Base-by-base conservation (phyloP, 768 basidiomycete species). In the Termitomyces sp. region DNA sequence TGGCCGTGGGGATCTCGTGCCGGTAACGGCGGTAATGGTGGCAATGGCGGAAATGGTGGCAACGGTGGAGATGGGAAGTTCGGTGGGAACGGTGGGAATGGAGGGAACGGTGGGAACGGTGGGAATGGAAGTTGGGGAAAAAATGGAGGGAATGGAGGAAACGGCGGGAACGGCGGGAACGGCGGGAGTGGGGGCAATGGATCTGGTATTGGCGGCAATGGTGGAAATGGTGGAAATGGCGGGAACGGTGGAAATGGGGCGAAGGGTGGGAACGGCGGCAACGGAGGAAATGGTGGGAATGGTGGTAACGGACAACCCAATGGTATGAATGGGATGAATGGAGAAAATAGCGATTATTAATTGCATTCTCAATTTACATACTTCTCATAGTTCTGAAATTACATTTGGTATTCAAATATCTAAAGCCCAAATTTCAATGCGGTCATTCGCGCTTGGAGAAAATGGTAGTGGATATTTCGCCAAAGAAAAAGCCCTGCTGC, bases 241-340 rank as follows among this genome's bases (percentile, higher is more conserved):
- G 50, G 50, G 0, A 41, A 52, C 9, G 50, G 50, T 2, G 50
- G 39, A 5, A 41, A 52, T 4, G 50, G 37, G 8, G 50, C 6
- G 8, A 1, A 51, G 3, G 50, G 50, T 5, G 39, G 35, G 16
- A 52, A 27, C 6, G 50, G 50, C 16, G 39, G 35, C 6, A 52
- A 27, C 8, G 50, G 50, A 3, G 50, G 39, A 9, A 52, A 27
- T 16, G 39, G 50, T n/a, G 39, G 50, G 5, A 30, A 32, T 12
- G 47, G 47, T 1, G 14, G 30, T 5, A n/a, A 44, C 23, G 52
- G 52, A 9, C 52, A 44, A 43, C 39, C 52, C 3, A 53, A 53
- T n/a, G 52, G 52, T 2, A 53, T 53, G 41, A 53, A 53, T 6
- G 52, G 52, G 14, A 49, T 49, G 47, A 48, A 48, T 21, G 47